Base-by-base conservation (phyloP, 495 filamentous ascomycete species). In the Rhizodiscina lignyota region DNA sequence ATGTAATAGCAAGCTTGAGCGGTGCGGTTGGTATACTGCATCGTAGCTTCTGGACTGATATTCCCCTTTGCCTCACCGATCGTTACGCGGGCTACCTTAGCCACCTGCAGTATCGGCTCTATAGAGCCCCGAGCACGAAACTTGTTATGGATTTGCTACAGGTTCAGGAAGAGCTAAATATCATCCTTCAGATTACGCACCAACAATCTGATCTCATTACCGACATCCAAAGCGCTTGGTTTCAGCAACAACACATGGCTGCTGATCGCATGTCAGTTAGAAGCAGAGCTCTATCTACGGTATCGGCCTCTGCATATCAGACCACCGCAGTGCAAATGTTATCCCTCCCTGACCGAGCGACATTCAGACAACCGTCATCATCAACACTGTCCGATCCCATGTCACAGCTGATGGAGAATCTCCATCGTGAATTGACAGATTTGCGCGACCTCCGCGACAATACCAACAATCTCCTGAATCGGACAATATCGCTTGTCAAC, bases 401-500 rank as follows among this genome's bases (percentile, higher is more conserved):
- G 4, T 35, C 45, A 1, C 53, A 57, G 30, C 40, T 59, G 8
- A 41, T 57, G n/a, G 52, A 51, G 21, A 55, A 55, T 28, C 47
- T 59, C 1, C 41, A 52, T 12, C 42, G 50, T 5, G 56, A 59
- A 36, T 48, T 54, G 8, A 37, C 37, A 3, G 56, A 59, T 26
- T 40, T 59, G 6, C 39, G 38, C 24, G 56, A 57, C 22, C 42
- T 59, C 1, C 47, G 51, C 4, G 56, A 55, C 23, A 59, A 59
- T 39, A 56, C 48, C 32, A 56, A 55, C 33, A 38, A 54, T 10
- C 45, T 57, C 1, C 43, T 59, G 29, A 59, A 52, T 21, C 54
- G 56, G 18, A 59, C 56, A 8, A 52, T 59, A 19, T 54, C 57
- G 34, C 41, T 59, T 1, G 56, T 59, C 39, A 59, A 59, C 37